Evolutionary conservation across 2,329 filamentous ascomycete species (phyloP).

Genomic region (Pseudocercospora crystallina): DNA sequence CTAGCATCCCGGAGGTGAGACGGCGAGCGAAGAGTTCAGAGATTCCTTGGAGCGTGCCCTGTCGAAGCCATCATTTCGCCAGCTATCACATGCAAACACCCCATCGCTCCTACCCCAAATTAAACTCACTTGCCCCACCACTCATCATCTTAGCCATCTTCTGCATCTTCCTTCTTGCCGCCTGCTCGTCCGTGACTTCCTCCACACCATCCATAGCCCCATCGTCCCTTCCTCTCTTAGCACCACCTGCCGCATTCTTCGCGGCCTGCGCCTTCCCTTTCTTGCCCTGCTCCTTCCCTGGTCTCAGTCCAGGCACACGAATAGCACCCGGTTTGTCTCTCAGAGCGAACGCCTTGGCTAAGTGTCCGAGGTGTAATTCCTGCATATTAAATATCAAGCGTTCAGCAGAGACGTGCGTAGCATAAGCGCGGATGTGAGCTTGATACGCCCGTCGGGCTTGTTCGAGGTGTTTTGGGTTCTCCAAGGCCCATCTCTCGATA

Average conservation of each 20-base stretch:
- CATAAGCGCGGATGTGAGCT: constrained; percentile 90
- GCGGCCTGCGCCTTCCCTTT: constrained; percentile 39
- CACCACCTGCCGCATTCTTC: constrained; percentile 33
- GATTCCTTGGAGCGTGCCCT: too few relatives aligned
- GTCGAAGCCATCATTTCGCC: too few relatives aligned
- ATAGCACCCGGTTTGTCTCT: constrained; percentile 87
- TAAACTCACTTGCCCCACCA: constrained; percentile 57
- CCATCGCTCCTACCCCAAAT: constrained; percentile 44
- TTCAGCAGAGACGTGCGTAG: constrained; percentile 86
- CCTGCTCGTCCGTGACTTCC: constrained; percentile 39
- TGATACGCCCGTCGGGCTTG: constrained; percentile 83
- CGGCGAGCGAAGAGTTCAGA: too few relatives aligned
- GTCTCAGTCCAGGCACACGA: constrained; percentile 51
- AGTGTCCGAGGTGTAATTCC: constrained; percentile 83
- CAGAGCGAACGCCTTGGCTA: constrained; percentile 89
- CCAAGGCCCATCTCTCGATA: constrained; percentile 64
- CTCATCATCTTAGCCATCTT: constrained; percentile 50
- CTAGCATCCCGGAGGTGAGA: too few relatives aligned
- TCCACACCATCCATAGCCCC: constrained; percentile 32
- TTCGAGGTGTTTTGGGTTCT: constrained; percentile 69
- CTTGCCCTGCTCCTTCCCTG: constrained; percentile 49
- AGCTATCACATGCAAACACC: too few relatives aligned
- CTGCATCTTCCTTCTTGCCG: constrained; percentile 52
- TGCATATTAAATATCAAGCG: constrained; percentile 88
- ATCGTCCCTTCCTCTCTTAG: constrained; percentile 31